Evolutionary conservation across 2,329 filamentous ascomycete species (phyloP), one percentile per base, ranked within the genome.

Genomic region (Akanthomyces dipterigenus): DNA sequence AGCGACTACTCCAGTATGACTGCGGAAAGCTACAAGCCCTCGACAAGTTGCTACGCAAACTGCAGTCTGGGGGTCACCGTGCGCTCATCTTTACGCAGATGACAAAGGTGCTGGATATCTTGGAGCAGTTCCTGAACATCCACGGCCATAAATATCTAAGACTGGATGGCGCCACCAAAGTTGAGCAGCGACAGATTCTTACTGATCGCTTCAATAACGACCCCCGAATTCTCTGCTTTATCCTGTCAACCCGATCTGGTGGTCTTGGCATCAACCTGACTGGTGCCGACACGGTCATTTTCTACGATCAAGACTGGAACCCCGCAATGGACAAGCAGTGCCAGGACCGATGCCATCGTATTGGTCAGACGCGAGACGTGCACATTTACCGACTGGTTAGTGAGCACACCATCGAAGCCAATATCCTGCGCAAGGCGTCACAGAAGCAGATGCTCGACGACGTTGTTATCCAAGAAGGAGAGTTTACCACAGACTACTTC

Each of bases 311-410:
- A 63, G 95, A 99, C 72, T 99, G 96, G 96, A 99, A 99, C 69
- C 95, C 95, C 0, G 95, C 96, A 56, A 99, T 99, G 95, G 95
- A 99, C 78, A 96, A 96, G 75, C 95, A 99, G 75, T 99, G 95
- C 70, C 96, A 99, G 76, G 96, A 99, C 73, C 86, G 95, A 69
- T 96, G 91, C 69, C 95, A 99, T 76, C 91, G 95, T 66, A 99
- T 99, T 67, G 95, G 95, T 1, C 95, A 99, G 74, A 98, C 95
- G 0, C 88, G 95, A 34, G 95, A 99, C 72, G 95, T 99, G 36
- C 93, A 98, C 73, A 98, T 99, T 63, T 99, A 98, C 77, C 91
- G 93, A 2, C 87, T 98, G 22, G 87, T 96, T 9, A 95, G 91
- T 12, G 88, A 97, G 70, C 88, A 96, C 70, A 99, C 95, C 0